A percentile compares a stretch with the other conserved stretches of the same genome.
Conservation (phyloP, 805 yeast species). For the Cyberlindnera veronae region DNA sequence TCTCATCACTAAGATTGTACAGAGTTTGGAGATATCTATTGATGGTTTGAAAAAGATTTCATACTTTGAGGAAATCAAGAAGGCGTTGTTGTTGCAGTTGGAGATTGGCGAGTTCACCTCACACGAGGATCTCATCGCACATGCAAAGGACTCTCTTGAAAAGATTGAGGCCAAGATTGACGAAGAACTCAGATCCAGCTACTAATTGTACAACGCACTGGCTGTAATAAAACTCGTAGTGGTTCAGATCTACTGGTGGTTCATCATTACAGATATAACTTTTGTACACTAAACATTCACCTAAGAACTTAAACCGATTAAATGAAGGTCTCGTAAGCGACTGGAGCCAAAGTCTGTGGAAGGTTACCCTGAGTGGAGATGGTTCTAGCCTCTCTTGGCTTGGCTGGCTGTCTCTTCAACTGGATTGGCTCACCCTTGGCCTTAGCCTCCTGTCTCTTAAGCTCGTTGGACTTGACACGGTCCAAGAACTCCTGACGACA, state of each 20-base stretch:
- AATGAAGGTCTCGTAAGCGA: conserved; percentile 99
- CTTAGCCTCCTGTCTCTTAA: conserved; percentile 90
- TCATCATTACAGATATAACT: conserved; percentile 14
- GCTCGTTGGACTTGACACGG: conserved; percentile 98
- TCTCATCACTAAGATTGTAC: conserved; percentile 28
- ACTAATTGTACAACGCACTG: not conserved
- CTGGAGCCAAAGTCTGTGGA: conserved; percentile 98
- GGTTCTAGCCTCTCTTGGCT: conserved; percentile 91
- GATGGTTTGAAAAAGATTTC: conserved; percentile 40
- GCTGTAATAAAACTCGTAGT: not conserved
- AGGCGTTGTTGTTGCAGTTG: conserved; percentile 39
- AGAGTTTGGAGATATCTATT: conserved; percentile 41
- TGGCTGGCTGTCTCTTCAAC: conserved; percentile 98
- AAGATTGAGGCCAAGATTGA: conserved; percentile 9
- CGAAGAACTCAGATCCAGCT: conserved; percentile 7
- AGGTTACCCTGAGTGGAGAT: conserved; percentile 77
- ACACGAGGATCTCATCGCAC: conserved; percentile 31
- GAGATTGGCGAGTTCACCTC: conserved; percentile 32
- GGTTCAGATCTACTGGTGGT: not conserved
- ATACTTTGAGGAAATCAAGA: conserved; percentile 36
- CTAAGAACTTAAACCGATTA: conserved; percentile 41
- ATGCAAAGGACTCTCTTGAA: conserved; percentile 15
- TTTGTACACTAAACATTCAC: conserved; percentile 26
- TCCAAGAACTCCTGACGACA: conserved; percentile 98
- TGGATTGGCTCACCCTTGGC: conserved; percentile 84